Percentiles rank a stretch among this genome's conserved stretches.
Evolutionary conservation across 2,329 filamentous ascomycete species (phyloP).

Genomic region (Aspergillus sp.): DNA sequence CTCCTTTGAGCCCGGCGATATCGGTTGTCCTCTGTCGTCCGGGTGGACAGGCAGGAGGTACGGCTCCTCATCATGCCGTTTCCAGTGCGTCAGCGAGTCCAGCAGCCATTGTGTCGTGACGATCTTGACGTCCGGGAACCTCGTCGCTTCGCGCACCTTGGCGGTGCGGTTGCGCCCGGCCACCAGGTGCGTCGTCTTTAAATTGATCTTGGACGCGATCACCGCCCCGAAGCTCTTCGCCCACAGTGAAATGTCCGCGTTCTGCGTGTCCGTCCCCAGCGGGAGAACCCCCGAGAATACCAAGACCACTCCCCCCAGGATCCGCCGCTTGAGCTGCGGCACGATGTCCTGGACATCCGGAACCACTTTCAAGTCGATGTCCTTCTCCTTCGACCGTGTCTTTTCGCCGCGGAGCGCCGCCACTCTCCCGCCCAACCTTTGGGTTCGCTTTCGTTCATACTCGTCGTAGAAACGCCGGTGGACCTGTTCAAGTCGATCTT

Average conservation of each 20-base stretch:
- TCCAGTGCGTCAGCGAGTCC: conserved; percentile 77
- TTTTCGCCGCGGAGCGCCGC: conserved; percentile 43
- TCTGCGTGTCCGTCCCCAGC: conserved; percentile 65
- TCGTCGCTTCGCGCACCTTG: conserved; percentile 80
- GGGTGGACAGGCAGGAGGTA: conserved; percentile 72
- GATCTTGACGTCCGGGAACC: conserved; percentile 73
- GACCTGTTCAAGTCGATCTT: conserved; percentile 63
- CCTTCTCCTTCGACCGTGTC: conserved; percentile 31
- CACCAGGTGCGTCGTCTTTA: conserved; percentile 42
- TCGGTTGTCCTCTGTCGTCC: conserved; percentile 47
- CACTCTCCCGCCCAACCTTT: conserved; percentile 38
- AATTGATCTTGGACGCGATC: conserved; percentile 38
- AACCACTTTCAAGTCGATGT: conserved; percentile 50
- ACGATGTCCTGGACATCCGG: conserved; percentile 84
- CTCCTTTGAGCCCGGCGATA: conserved; percentile 33
- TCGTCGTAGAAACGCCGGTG: conserved; percentile 75
- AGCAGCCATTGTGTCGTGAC: conserved; percentile 86
- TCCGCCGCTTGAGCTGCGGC: conserved; percentile 65
- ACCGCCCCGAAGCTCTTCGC: conserved; percentile 73
- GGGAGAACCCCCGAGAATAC: conserved; percentile 89
- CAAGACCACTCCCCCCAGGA: conserved; percentile 65
- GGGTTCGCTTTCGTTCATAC: conserved; percentile 53
- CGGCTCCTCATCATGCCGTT: conserved; percentile 63
- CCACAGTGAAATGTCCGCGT: conserved; percentile 80
- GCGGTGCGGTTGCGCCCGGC: conserved; percentile 62